Base-by-base conservation (phyloP, 148 eudicot species). In the Heliamphora exappendiculata region DNA sequence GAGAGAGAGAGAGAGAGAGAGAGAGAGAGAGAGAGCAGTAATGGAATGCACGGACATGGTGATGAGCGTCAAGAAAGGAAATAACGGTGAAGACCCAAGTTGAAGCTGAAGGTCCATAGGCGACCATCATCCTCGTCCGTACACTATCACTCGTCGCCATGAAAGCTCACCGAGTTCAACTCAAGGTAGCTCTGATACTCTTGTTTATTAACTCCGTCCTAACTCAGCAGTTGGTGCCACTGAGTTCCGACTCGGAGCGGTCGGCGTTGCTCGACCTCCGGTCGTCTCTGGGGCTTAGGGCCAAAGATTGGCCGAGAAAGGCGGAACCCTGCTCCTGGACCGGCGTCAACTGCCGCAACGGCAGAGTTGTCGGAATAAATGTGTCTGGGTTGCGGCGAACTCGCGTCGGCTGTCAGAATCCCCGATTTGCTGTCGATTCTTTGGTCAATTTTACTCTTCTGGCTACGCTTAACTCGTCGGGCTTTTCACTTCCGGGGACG, bases 241-340 rank as follows among this genome's bases (percentile, higher is more conserved):
- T 73, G 73, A 77, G 75, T 73, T 83, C 81, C 12, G 31, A 58
- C 29, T 62, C 76, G 29, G 87, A 84, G 50, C 55, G 36, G 34
- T 58, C 63, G 45, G 87, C 85, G 39, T 76, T 84, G 63, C 58
- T 81, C 33, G 78, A 73, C 12, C 87, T 84, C 64, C 75, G 87
- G 50, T 41, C 84, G 6, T 81, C 85, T 1, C 55, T 84, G 19
- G 84, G 82, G 3, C 58, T 84, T 14, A 59, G 75, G 57, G 87
- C 84, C 0, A 76, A n/a, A 64, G 53, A 79, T 33, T 84, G 87
- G 87, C 85, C 81, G 12, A 81, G 70, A 57, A 84, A 79, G 45
- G 19, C 78, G 17, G 75, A 79, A 37, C 81, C 85, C 0, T 84
- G 87, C 62, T n/a, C 47, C 44, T 84, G 87, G 87, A 70, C 78